A percentile compares a stretch with the other conserved stretches of the same genome.
These are phyloP conservation scores for Microcos paniculata DNA, from an alignment of 345 rosid genomes.

Conservation along the genomic window DNA sequence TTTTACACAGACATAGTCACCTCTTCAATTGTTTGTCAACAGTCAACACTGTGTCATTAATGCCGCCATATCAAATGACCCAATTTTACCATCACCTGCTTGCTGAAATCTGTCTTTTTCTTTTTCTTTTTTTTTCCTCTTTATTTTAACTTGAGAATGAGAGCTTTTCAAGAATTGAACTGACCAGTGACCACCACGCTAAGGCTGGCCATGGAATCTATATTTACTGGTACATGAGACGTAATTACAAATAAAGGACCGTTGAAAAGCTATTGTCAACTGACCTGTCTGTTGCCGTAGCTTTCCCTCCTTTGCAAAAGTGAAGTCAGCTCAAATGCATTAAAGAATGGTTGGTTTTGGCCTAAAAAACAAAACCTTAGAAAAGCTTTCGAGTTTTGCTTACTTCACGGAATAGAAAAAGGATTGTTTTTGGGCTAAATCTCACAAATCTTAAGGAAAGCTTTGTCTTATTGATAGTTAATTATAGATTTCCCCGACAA, in stretches of 20 bases:
- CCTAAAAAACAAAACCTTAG: not conserved
- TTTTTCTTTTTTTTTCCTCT: too few species aligned
- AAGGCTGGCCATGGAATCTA: not conserved
- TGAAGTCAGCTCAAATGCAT: not conserved
- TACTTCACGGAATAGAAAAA: constrained; percentile 7
- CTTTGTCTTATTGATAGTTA: not conserved
- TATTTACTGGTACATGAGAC: not conserved
- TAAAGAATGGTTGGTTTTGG: not conserved
- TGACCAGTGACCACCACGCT: too few species aligned
- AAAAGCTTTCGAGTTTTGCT: not conserved
- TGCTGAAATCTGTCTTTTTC: too few species aligned
- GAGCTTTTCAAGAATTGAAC: too few species aligned
- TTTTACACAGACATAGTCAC: not conserved
- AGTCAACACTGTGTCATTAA: not conserved
- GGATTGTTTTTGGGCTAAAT: not conserved
- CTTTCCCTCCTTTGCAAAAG: not conserved
- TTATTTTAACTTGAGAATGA: too few species aligned
- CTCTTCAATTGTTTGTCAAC: not conserved
- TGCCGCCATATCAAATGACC: not conserved
- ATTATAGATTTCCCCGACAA: not conserved
- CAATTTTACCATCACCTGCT: not conserved
- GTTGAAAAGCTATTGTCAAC: not conserved
- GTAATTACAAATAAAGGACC: not conserved
- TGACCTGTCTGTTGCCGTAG: not conserved
- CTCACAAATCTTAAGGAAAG: not conserved